Evolutionary conservation across 768 basidiomycete genomes (phyloP).

Genomic region (Naganishia friedmannii): DNA sequence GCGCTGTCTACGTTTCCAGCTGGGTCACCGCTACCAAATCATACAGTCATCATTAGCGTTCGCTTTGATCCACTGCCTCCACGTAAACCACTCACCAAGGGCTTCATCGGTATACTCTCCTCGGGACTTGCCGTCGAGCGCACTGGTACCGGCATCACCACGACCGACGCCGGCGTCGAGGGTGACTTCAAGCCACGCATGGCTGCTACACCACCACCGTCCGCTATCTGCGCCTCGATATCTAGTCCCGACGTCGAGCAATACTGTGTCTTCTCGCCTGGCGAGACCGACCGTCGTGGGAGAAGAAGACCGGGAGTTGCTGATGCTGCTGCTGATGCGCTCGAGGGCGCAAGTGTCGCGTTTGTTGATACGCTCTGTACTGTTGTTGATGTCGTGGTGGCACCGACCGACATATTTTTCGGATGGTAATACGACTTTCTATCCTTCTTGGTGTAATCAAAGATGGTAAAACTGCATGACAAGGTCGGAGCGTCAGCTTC

Average conservation of each 20-base stretch:
- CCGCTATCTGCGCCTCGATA: constrained; percentile 50
- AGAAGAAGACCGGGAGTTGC: neutral
- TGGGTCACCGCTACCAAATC: constrained; percentile 2
- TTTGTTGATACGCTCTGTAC: constrained; percentile 1
- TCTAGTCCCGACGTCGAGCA: constrained; percentile 41
- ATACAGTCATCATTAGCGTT: neutral
- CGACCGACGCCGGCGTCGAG: neutral
- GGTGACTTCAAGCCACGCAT: constrained; percentile 8
- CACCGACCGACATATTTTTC: constrained; percentile 41
- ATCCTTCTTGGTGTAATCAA: constrained; percentile 89
- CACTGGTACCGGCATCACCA: neutral
- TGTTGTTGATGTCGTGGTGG: neutral
- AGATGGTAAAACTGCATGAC: constrained; percentile 70
- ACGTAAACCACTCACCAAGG: neutral
- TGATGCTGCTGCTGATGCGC: neutral
- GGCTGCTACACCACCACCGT: constrained; percentile 50
- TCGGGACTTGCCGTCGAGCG: neutral
- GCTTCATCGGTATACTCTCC: neutral
- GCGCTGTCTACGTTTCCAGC: neutral
- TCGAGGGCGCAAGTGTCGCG: constrained; percentile 8
- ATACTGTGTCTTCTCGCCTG: constrained; percentile 42
- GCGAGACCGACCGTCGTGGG: constrained; percentile 41
- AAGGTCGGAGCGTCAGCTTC: constrained; percentile 23
- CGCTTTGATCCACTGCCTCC: neutral
- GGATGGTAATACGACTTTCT: constrained; percentile 86